Conservation (phyloP, 257 asterid genomes). For the Haberlea rhodopensis region DNA sequence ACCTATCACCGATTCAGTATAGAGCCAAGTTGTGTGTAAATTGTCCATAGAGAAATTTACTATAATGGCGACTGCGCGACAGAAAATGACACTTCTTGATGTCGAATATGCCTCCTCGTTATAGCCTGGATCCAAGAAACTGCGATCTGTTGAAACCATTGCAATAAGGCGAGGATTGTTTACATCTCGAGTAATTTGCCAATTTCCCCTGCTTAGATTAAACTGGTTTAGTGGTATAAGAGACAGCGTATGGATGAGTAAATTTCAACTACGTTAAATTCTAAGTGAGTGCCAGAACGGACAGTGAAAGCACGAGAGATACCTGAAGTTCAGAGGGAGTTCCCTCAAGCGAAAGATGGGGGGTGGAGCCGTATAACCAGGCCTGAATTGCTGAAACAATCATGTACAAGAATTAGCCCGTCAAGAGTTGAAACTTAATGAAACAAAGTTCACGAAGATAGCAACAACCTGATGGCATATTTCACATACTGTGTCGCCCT, state of each 20-base stretch:
- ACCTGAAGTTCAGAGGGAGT: constrained; percentile 85
- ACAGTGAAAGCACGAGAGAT: constrained; percentile 14
- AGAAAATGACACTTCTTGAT: constrained; percentile 72
- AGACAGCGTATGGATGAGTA: constrained; percentile 6
- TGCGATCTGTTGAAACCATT: constrained; percentile 69
- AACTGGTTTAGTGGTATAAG: constrained; percentile 14
- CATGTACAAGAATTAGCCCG: constrained; percentile 4
- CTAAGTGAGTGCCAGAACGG: background rate
- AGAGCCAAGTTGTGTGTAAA: background rate
- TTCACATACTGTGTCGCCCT: constrained; percentile 93
- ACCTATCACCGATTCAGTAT: background rate
- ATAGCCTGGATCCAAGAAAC: constrained; percentile 44
- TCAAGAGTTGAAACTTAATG: background rate
- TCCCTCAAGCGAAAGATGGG: constrained; percentile 78
- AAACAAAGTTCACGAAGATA: no score
- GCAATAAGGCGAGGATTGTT: constrained; percentile 73
- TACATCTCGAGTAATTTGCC: constrained; percentile 81
- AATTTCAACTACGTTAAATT: background rate
- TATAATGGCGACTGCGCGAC: constrained; percentile 67
- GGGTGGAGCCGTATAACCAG: constrained; percentile 94
- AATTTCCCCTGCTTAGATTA: constrained; percentile 68
- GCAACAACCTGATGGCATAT: constrained; percentile 80
- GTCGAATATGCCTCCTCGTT: constrained; percentile 60
- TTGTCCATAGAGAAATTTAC: constrained; percentile 42
- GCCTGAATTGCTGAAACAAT: constrained; percentile 71